A percentile compares a stretch with the other conserved stretches of the same genome.
phyloP scores from a whole-genome alignment of 2,329 filamentous ascomycete genomes.

The Didymellaceae sp. region DNA sequence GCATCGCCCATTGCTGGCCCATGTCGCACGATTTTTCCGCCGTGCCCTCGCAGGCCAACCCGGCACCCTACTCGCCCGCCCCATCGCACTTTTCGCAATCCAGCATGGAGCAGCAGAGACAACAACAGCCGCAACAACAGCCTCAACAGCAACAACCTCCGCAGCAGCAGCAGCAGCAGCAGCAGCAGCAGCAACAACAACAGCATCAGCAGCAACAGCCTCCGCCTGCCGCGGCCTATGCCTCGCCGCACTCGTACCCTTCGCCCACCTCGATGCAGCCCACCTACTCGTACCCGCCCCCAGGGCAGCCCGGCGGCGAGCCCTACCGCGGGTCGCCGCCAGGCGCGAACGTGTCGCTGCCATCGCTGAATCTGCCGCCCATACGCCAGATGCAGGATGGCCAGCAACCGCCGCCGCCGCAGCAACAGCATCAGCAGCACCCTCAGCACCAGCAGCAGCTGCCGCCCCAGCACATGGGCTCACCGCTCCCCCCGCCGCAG shows the following conservation, averaged over 20 bases:
- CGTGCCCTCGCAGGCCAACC: slow-evolving; percentile 23
- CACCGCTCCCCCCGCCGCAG: slow-evolving; percentile 61
- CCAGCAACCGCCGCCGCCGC: slow-evolving; percentile 46
- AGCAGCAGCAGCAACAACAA: slow-evolving; percentile 35
- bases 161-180: slow-evolving; percentile 20
- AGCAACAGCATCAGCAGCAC: slow-evolving; percentile 57
- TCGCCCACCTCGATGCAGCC: slow-evolving; percentile 56
- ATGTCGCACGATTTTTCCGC: slow-evolving; percentile 43
- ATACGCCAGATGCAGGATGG: slow-evolving; percentile 57
- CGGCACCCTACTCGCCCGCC: slow-evolving; percentile 42
- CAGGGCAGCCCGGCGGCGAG: slow-evolving; percentile 47
- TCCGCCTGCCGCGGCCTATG: slow-evolving; percentile 43
- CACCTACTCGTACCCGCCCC: slow-evolving; percentile 57
- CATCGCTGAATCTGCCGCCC: slow-evolving; percentile 58
- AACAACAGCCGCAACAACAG: slow-evolving; percentile 34
- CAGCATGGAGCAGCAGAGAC: slow-evolving; percentile 45
- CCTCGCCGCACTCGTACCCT: slow-evolving; percentile 58
- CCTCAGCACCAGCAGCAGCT: slow-evolving; percentile 28
- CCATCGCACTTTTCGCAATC: slow-evolving; percentile 41
- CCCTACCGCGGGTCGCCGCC: slow-evolving; percentile 56
- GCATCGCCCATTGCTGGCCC: slow-evolving; percentile 37
- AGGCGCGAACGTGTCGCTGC: slow-evolving; percentile 52
- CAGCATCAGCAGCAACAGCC: slow-evolving; percentile 18
- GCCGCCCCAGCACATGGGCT: slow-evolving; percentile 56
- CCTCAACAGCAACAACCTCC: slow-evolving; percentile 21